These are phyloP conservation scores for Linanthus parryae DNA, from an alignment of 148 eudicot genomes.

Conservation along the genomic window DNA sequence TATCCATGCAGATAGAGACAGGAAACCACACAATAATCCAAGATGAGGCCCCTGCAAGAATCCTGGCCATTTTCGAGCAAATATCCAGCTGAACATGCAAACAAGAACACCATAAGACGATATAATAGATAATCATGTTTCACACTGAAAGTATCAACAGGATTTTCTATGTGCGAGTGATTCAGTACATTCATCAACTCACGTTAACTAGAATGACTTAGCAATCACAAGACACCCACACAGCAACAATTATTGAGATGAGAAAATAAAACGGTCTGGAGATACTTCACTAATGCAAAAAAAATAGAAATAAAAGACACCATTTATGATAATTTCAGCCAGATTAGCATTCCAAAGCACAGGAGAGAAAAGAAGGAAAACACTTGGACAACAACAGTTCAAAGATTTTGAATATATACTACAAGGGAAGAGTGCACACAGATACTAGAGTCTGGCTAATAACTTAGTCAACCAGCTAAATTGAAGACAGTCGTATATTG, in stretches of 20 bases:
- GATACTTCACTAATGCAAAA: neutral
- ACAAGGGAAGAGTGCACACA: too few species aligned
- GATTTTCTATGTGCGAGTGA: neutral
- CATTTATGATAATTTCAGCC: neutral
- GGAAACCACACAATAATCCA: constrained; percentile 55
- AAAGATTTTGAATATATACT: too few species aligned
- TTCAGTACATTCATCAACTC: neutral
- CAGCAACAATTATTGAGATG: neutral
- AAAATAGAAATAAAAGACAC: neutral
- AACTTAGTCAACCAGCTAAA: too few species aligned
- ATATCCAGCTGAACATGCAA: constrained; percentile 75
- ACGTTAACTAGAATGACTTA: neutral
- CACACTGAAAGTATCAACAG: constrained; percentile 10
- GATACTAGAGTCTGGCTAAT: too few species aligned
- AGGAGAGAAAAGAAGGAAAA: neutral
- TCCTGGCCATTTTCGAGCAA: constrained; percentile 92
- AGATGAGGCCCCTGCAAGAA: constrained; percentile 73
- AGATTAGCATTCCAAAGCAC: neutral
- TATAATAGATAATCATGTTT: neutral
- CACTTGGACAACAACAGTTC: too few species aligned
- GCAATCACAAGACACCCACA: neutral
- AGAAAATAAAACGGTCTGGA: neutral
- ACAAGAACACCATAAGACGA: neutral
- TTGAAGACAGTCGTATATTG: too few species aligned
- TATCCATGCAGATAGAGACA: constrained; percentile 65